These are phyloP conservation scores for Kodamaea suecica DNA, from an alignment of 1,139 yeast species.

Conservation along the genomic window DNA sequence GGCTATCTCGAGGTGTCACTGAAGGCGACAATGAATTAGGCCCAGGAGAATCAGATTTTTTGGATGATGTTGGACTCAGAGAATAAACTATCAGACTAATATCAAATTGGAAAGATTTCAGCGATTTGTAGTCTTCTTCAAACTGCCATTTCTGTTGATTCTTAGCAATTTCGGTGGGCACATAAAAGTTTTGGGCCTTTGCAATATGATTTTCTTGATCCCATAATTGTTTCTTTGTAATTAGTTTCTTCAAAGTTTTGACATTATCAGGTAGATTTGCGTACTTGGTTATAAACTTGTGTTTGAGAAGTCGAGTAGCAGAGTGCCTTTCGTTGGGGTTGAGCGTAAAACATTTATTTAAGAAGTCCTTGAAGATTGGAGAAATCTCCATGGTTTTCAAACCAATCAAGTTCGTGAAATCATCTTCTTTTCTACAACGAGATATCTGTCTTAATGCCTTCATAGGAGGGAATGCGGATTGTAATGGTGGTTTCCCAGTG, in stretches of 20 bases:
- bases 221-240: constrained; percentile 40
- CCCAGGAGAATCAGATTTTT: constrained; percentile 15
- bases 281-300: constrained; percentile 48
- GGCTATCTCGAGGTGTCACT: not conserved
- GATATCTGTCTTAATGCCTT: constrained; percentile 61
- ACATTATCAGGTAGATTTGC: constrained; percentile 13
- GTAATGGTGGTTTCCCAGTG: constrained; percentile 80
- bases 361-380: constrained; percentile 50
- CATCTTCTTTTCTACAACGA: constrained; percentile 29
- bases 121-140: constrained; percentile 14
- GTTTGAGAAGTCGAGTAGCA: constrained; percentile 58
- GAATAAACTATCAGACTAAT: constrained; percentile 32
- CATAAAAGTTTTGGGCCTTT: constrained; percentile 34
- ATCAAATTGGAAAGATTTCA: constrained; percentile 31
- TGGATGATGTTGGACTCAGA: constrained; percentile 14
- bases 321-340: constrained; percentile 58
- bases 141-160: constrained; percentile 37
- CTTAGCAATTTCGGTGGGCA: constrained; percentile 37
- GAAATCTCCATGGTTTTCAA: constrained; percentile 26
- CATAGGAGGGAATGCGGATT: constrained; percentile 70
- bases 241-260: constrained; percentile 29
- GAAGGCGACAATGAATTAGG: constrained; percentile 9
- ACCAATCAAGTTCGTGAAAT: constrained; percentile 33
- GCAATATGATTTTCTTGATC: constrained; percentile 39
- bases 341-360: constrained; percentile 59